Conservation (phyloP, 148 eudicot genomes). For the Linanthus parryae region DNA sequence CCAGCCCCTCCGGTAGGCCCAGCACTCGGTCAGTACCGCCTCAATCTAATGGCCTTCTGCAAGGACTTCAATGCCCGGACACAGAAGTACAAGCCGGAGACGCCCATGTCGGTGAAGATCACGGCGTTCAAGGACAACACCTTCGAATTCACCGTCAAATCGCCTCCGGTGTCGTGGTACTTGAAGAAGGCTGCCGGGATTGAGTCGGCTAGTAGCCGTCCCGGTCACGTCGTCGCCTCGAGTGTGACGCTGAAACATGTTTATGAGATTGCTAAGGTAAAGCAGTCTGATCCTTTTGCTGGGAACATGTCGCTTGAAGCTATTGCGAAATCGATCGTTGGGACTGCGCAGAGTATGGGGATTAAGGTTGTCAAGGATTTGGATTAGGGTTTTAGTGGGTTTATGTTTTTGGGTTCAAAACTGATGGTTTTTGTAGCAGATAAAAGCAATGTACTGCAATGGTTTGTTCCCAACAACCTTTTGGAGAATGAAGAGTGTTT, state of each 20-base stretch:
- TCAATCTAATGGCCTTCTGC: slow-evolving; percentile 89
- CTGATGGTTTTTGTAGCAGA: no score
- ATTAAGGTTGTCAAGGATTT: slow-evolving; percentile 60
- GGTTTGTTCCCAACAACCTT: no score
- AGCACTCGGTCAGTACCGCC: slow-evolving; percentile 67
- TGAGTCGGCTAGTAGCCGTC: slow-evolving; percentile 55
- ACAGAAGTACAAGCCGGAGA: slow-evolving; percentile 76
- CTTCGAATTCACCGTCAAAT: slow-evolving; percentile 66
- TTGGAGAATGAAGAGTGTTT: no score
- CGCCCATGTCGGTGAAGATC: slow-evolving; percentile 74
- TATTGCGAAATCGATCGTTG: slow-evolving; percentile 67
- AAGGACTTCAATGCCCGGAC: slow-evolving; percentile 92
- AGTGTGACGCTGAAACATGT: slow-evolving; percentile 59
- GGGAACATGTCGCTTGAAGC: slow-evolving; percentile 60
- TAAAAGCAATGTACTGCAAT: no score
- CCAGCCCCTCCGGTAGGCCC: slow-evolving; percentile 92
- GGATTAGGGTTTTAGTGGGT: slow-evolving; percentile 14
- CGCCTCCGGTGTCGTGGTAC: slow-evolving; percentile 80
- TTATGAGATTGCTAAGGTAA: slow-evolving; percentile 81
- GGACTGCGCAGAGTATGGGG: slow-evolving; percentile 85
- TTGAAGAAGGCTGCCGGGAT: slow-evolving; percentile 81
- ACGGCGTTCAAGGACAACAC: slow-evolving; percentile 84
- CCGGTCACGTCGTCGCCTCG: slow-evolving; percentile 61
- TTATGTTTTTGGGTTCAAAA: no score
- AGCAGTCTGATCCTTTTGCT: slow-evolving; percentile 62